Evolutionary conservation across 441 rosid genomes (phyloP).

Genomic region (Cnidoscolus chayamansa): DNA sequence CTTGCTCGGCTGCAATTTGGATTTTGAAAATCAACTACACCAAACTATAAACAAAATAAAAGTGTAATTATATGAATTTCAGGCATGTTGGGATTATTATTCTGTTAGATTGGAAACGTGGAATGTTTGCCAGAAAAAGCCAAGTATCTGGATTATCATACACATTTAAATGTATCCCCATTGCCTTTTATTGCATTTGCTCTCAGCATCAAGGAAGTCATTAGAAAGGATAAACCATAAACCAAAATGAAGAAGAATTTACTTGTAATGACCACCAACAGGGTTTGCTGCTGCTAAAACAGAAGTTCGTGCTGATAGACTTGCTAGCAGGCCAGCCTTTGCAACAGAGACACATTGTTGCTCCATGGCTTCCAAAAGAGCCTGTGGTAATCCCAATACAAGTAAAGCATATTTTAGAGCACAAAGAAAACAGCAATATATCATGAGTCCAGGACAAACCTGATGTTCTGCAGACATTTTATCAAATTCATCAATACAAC

Average conservation of each 20-base stretch:
- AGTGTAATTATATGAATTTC: slow-evolving; percentile 4
- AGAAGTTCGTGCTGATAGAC: slow-evolving; percentile 95
- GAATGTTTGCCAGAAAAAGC: slow-evolving; percentile 7
- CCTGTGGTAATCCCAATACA: slow-evolving; percentile 43
- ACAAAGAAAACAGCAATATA: slow-evolving; percentile 13
- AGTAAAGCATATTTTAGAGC: slow-evolving; percentile 22
- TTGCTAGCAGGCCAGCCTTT: slow-evolving; percentile 97
- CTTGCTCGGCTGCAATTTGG: slow-evolving; percentile 87
- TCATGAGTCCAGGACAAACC: slow-evolving; percentile 42
- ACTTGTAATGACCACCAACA: slow-evolving; percentile 98
- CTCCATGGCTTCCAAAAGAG: slow-evolving; percentile 99
- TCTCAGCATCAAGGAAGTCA: background rate
- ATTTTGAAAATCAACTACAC: slow-evolving; percentile 26
- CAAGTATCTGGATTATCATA: slow-evolving; percentile 1
- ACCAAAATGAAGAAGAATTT: slow-evolving; percentile 32
- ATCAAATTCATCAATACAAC: slow-evolving; percentile 98
- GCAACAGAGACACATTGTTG: slow-evolving; percentile 99
- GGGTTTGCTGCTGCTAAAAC: slow-evolving; percentile 99
- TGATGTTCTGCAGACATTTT: slow-evolving; percentile 98
- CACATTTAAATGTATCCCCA: background rate
- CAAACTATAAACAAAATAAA: slow-evolving; percentile 8
- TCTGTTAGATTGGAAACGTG: slow-evolving; percentile 1
- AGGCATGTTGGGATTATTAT: slow-evolving; percentile 14
- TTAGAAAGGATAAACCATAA: slow-evolving; percentile 3
- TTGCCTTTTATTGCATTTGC: slow-evolving; percentile 12